Conservation (phyloP, 179 eudicot genomes). For the Patellifolia procumbens region DNA sequence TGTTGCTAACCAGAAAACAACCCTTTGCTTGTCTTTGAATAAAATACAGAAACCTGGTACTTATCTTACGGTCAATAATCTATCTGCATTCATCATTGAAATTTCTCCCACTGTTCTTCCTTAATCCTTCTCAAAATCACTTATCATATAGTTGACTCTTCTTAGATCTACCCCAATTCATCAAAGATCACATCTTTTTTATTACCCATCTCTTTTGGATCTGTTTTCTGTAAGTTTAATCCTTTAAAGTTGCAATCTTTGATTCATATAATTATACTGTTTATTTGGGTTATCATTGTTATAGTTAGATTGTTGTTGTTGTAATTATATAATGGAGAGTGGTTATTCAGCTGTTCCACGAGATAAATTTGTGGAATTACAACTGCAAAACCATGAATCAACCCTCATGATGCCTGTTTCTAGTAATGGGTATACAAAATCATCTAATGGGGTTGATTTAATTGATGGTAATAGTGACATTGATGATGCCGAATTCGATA, state of each 20-base stretch:
- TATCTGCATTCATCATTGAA: neutral
- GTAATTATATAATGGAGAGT: conserved; percentile 40
- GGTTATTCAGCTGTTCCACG: conserved; percentile 49
- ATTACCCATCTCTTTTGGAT: conserved; percentile 2
- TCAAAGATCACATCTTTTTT: neutral
- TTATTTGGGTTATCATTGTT: neutral
- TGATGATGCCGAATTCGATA: conserved; percentile 49
- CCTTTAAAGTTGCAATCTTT: neutral
- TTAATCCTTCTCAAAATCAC: neutral
- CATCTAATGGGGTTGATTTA: conserved; percentile 27
- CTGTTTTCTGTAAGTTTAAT: conserved; percentile 5
- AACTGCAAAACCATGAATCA: conserved; percentile 31
- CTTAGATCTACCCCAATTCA: conserved; percentile 1
- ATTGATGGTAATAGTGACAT: conserved; percentile 20
- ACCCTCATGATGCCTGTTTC: conserved; percentile 28
- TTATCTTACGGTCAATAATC: conserved; percentile 10
- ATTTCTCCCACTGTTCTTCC: neutral
- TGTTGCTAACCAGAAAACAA: too few species aligned
- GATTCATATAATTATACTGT: neutral
- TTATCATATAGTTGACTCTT: conserved; percentile 1
- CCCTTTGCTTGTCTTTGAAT: conserved; percentile 1
- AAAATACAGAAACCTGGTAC: neutral
- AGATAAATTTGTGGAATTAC: conserved; percentile 37
- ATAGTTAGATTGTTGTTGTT: neutral
- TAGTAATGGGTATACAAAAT: conserved; percentile 33